Conservation (phyloP, 1,284 basidiomycete species). For the Rhodotorula sp. region DNA sequence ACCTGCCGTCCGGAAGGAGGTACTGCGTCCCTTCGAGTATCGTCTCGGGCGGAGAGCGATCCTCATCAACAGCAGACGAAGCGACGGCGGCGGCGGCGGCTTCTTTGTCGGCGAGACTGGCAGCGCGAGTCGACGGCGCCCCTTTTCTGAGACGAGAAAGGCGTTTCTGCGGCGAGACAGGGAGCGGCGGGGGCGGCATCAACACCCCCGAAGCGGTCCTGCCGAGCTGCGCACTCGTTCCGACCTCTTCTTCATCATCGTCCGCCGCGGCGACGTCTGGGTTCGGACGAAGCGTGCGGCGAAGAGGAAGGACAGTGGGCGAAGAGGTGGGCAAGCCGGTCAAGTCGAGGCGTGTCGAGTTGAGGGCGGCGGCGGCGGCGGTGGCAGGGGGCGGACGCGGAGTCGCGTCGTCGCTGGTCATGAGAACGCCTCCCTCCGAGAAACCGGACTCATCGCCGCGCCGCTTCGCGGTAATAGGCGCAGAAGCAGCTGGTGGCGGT, state of each 20-base stretch:
- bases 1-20: neutral
- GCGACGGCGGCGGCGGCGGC: neutral
- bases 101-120: neutral
- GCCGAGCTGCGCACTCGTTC: neutral
- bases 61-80: neutral
- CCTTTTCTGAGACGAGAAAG: neutral
- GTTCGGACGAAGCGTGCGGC: neutral
- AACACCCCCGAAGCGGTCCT: constrained; percentile 13
- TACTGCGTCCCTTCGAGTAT: constrained; percentile 19
- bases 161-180: neutral
- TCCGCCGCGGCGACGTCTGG: neutral
- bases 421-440: constrained; percentile 1
- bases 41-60: neutral
- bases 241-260: neutral
- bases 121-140: constrained; percentile 1
- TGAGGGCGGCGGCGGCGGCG: neutral
- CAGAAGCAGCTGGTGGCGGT: neutral
- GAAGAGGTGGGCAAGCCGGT: neutral
- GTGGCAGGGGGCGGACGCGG: neutral
- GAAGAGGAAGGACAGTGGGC: neutral
- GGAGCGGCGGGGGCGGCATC: constrained; percentile 23
- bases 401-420: neutral
- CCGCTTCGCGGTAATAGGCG: neutral
- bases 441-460: constrained; percentile 31
- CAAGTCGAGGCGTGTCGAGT: neutral